Evolutionary conservation across 2,329 filamentous ascomycete genomes (phyloP).

Genomic region (Ceratocystiopsis sp.): DNA sequence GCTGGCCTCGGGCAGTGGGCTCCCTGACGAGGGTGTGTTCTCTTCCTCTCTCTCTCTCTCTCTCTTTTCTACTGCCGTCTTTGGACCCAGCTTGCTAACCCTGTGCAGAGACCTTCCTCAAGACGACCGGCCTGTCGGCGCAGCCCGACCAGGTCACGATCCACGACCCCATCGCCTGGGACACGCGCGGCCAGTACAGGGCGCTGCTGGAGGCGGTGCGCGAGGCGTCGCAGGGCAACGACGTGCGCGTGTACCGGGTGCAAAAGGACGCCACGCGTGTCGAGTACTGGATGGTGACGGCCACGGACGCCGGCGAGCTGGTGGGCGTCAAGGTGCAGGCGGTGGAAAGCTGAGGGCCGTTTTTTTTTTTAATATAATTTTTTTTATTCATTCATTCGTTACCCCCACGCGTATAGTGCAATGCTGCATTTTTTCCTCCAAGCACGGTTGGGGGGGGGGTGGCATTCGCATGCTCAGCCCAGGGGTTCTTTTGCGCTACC

Average conservation of each 20-base stretch:
- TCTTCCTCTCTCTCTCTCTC: conserved; percentile 2
- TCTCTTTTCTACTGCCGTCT: background rate
- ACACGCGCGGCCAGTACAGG: conserved; percentile 52
- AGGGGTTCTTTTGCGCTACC: too few relatives aligned
- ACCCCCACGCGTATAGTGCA: background rate
- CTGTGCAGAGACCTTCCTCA: conserved; percentile 47
- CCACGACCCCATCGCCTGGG: conserved; percentile 54
- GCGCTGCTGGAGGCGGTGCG: conserved; percentile 52
- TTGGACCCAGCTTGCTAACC: background rate
- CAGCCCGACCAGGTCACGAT: conserved; percentile 37
- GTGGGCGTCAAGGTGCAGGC: conserved; percentile 66
- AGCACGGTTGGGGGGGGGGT: too few relatives aligned
- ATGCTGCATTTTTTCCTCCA: too few relatives aligned
- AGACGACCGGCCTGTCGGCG: conserved; percentile 42
- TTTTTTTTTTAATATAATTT: conserved; percentile 1
- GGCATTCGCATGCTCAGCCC: too few relatives aligned
- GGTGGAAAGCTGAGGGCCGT: conserved; percentile 42
- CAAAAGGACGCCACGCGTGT: conserved; percentile 40
- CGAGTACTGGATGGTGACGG: conserved; percentile 65
- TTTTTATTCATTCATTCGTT: background rate
- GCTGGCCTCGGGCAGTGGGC: conserved; percentile 22
- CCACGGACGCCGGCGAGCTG: conserved; percentile 25
- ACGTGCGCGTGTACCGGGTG: conserved; percentile 62
- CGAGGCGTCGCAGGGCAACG: conserved; percentile 42
- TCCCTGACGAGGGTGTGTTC: too few relatives aligned